These are phyloP conservation scores for Cryphonectria nitschkei DNA, from an alignment of 2,329 filamentous ascomycete species.

Conservation along the genomic window DNA sequence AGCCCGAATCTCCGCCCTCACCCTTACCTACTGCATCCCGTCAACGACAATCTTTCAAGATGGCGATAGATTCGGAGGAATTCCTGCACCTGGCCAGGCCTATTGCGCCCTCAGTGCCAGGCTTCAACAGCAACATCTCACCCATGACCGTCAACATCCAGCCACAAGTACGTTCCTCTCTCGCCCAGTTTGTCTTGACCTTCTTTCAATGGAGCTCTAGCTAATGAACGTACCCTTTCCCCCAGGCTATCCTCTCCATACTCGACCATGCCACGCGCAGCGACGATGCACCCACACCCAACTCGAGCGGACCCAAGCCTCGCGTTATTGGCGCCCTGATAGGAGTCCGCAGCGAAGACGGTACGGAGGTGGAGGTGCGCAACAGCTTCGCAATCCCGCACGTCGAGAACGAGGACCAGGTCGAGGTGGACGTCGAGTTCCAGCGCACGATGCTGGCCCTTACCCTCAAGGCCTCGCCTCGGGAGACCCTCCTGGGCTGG, in stretches of 20 bases:
- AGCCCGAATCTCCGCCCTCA: slow-evolving; percentile 34
- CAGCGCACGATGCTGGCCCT: slow-evolving; percentile 99
- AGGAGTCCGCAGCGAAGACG: slow-evolving; percentile 92
- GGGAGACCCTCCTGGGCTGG: slow-evolving; percentile 95
- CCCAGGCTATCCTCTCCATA: slow-evolving; percentile 72
- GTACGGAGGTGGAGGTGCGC: slow-evolving; percentile 92
- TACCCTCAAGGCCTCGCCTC: slow-evolving; percentile 90
- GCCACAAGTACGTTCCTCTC: slow-evolving; percentile 72
- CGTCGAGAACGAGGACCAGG: slow-evolving; percentile 97
- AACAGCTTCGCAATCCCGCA: slow-evolving; percentile 98
- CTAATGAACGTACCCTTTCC: slow-evolving; percentile 4
- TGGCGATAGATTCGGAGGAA: slow-evolving; percentile 79
- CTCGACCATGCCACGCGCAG: slow-evolving; percentile 93
- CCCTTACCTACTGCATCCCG: background rate
- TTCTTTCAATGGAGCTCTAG: background rate
- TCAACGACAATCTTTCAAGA: slow-evolving; percentile 55
- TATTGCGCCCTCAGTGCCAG: slow-evolving; percentile 78
- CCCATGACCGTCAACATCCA: slow-evolving; percentile 94
- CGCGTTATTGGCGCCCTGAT: slow-evolving; percentile 96
- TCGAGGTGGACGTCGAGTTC: slow-evolving; percentile 99
- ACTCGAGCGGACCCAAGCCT: slow-evolving; percentile 74
- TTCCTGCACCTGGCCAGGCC: slow-evolving; percentile 96
- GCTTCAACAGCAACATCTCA: slow-evolving; percentile 82
- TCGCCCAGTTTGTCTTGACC: slow-evolving; percentile 9
- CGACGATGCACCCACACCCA: slow-evolving; percentile 54